phyloP scores from a whole-genome alignment of 306 rosid genomes.

The Lupinus albus region DNA sequence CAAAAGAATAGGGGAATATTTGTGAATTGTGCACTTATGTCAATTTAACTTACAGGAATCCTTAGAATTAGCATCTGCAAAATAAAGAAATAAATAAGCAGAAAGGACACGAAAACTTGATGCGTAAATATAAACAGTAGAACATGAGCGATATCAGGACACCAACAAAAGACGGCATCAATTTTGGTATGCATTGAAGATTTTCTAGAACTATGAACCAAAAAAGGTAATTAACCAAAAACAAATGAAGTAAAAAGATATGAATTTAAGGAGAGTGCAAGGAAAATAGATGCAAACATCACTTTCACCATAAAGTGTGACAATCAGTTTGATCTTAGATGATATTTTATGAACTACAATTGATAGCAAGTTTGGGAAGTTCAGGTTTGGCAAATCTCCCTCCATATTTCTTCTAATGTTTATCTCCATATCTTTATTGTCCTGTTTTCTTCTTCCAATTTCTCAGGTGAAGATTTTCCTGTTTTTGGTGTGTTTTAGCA shows the following conservation, averaged over 20 bases:
- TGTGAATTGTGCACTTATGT: constrained; percentile 28
- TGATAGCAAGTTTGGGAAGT: constrained; percentile 5
- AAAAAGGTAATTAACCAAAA: too few relatives aligned
- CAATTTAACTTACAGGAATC: constrained; percentile 74
- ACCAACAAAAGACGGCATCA: constrained; percentile 26
- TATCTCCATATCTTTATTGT: constrained; percentile 2
- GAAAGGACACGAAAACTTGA: constrained; percentile 25
- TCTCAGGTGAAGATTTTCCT: constrained; percentile 11
- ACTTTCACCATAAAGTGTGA: constrained; percentile 28
- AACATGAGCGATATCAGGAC: constrained; percentile 11
- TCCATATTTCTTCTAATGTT: constrained; percentile 14
- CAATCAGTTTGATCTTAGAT: constrained; percentile 33
- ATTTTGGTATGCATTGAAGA: constrained; percentile 5
- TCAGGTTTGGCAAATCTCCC: constrained; percentile 7
- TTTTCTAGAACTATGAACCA: too few relatives aligned
- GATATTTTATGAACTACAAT: constrained; percentile 27
- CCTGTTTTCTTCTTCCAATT: not conserved
- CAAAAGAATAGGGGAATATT: constrained; percentile 37
- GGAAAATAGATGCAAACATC: constrained; percentile 40
- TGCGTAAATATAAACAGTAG: not conserved
- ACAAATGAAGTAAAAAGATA: too few relatives aligned
- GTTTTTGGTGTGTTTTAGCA: constrained; percentile 6
- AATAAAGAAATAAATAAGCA: constrained; percentile 37
- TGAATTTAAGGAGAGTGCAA: constrained; percentile 26
- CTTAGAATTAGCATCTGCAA: constrained; percentile 75